Percentiles rank a stretch among this genome's conserved stretches.
Conservation (phyloP, 2,329 filamentous ascomycete genomes). For the Fulvia fulva region DNA sequence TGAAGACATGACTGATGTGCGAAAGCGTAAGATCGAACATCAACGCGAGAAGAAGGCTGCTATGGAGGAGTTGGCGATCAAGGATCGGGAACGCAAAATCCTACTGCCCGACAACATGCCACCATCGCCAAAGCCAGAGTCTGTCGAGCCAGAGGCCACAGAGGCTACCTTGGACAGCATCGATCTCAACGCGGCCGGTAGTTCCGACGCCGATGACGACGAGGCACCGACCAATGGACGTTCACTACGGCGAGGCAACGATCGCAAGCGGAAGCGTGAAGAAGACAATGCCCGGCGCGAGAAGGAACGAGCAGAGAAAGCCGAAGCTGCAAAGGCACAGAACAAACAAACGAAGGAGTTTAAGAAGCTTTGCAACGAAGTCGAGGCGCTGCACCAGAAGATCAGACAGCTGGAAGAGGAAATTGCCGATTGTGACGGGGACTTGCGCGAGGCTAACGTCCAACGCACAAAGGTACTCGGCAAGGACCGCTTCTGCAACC, state of each 20-base stretch:
- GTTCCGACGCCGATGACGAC: conserved; percentile 57
- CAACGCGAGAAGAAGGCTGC: conserved; percentile 67
- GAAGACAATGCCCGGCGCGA: conserved; percentile 63
- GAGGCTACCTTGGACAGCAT: conserved; percentile 32
- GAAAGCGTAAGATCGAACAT: conserved; percentile 92
- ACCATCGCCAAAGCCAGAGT: conserved; percentile 51
- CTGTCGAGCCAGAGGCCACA: conserved; percentile 38
- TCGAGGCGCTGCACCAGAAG: conserved; percentile 77
- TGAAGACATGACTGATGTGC: conserved; percentile 87
- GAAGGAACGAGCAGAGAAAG: conserved; percentile 60
- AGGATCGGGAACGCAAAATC: conserved; percentile 51
- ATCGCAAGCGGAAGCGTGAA: conserved; percentile 51
- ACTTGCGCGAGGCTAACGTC: conserved; percentile 89
- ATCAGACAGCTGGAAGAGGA: conserved; percentile 80
- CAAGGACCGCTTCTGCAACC: conserved; percentile 95
- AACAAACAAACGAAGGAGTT: conserved; percentile 75
- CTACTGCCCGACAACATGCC: conserved; percentile 69
- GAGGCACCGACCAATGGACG: conserved; percentile 63
- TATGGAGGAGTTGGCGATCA: conserved; percentile 53
- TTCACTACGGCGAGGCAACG: conserved; percentile 52
- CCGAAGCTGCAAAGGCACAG: conserved; percentile 61
- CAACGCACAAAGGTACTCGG: conserved; percentile 84
- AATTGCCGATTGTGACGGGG: conserved; percentile 81
- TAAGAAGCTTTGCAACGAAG: conserved; percentile 79
- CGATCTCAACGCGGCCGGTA: conserved; percentile 60